A percentile compares a stretch with the other conserved stretches of the same genome.
These are phyloP conservation scores for Dactylorhiza incarnata DNA, from an alignment of 106 monocot genomes.

Conservation along the genomic window DNA sequence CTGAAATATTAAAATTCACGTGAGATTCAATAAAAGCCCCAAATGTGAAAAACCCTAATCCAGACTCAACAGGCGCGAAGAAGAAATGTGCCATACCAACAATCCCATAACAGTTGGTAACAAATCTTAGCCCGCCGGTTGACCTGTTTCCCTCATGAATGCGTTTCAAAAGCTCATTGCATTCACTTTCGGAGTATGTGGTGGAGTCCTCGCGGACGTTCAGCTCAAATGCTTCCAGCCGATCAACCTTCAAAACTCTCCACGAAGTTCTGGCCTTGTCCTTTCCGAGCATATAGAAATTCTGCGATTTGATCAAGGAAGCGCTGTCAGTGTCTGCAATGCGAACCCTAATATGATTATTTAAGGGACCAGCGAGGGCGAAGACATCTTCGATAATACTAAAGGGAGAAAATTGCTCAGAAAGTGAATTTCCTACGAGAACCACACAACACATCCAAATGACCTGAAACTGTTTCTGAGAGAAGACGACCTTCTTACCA, in stretches of 20 bases:
- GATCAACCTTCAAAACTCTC: constrained; percentile 72
- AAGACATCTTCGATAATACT: not conserved
- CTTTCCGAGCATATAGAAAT: constrained; percentile 87
- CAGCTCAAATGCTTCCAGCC: constrained; percentile 61
- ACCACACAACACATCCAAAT: not conserved
- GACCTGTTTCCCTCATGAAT: constrained; percentile 64
- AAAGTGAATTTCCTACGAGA: not conserved
- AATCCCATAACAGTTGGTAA: constrained; percentile 88
- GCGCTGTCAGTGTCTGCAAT: not conserved
- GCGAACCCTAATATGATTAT: not conserved
- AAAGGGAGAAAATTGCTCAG: not conserved
- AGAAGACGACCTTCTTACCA: not conserved
- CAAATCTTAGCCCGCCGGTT: constrained; percentile 80
- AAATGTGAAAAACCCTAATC: not conserved
- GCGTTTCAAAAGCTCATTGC: constrained; percentile 48
- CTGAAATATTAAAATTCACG: constrained; percentile 19
- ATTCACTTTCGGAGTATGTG: constrained; percentile 46
- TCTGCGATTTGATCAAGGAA: constrained; percentile 31
- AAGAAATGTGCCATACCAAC: constrained; percentile 46
- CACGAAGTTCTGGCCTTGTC: constrained; percentile 55
- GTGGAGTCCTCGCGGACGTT: constrained; percentile 62
- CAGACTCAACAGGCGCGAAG: not conserved
- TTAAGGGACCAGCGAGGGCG: not conserved
- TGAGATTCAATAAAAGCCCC: not conserved
- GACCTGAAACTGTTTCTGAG: not conserved